These are phyloP conservation scores for Agaricus blazei DNA, from an alignment of 768 basidiomycete genomes.

Conservation along the genomic window DNA sequence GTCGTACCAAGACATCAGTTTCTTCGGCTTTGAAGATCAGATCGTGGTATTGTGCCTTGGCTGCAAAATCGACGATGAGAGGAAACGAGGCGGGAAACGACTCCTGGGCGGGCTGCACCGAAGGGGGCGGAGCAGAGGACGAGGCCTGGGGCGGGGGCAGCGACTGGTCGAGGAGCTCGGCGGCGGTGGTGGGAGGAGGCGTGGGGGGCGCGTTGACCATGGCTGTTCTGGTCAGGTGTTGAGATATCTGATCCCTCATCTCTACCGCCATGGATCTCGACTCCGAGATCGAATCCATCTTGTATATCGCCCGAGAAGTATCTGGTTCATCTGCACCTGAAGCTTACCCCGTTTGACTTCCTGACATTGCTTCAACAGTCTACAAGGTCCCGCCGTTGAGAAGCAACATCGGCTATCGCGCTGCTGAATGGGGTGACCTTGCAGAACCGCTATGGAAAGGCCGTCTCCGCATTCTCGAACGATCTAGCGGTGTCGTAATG, in stretches of 20 bases:
- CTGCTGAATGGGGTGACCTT: slow-evolving; percentile 90
- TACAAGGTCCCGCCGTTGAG: slow-evolving; percentile 89
- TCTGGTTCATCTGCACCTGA: slow-evolving; percentile 53
- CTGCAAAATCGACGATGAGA: slow-evolving; percentile 37
- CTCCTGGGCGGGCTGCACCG: slow-evolving; percentile 18
- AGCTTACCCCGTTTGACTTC: slow-evolving; percentile 6
- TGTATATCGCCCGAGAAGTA: slow-evolving; percentile 87
- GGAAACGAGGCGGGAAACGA: slow-evolving; percentile 42
- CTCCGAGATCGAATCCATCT: slow-evolving; percentile 85
- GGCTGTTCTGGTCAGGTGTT: slow-evolving; percentile 2
- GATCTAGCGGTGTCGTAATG: slow-evolving; percentile 58
- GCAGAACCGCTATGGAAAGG: slow-evolving; percentile 87
- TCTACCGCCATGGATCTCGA: slow-evolving; percentile 45
- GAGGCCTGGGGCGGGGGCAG: slow-evolving; percentile 22
- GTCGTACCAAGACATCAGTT: slow-evolving; percentile 48
- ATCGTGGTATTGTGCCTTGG: slow-evolving; percentile 34
- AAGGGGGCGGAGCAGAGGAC: slow-evolving; percentile 11
- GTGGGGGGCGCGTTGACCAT: slow-evolving; percentile 62
- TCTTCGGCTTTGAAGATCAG: slow-evolving; percentile 46
- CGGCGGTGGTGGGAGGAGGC: slow-evolving; percentile 53
- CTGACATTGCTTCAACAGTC: slow-evolving; percentile 40
- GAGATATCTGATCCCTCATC: neutral
- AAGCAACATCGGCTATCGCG: slow-evolving; percentile 84
- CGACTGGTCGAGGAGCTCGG: slow-evolving; percentile 49
- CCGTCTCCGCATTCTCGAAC: slow-evolving; percentile 79